Evolutionary conservation across 306 rosid genomes (phyloP).

Genomic region (Ziziphus jujuba): DNA sequence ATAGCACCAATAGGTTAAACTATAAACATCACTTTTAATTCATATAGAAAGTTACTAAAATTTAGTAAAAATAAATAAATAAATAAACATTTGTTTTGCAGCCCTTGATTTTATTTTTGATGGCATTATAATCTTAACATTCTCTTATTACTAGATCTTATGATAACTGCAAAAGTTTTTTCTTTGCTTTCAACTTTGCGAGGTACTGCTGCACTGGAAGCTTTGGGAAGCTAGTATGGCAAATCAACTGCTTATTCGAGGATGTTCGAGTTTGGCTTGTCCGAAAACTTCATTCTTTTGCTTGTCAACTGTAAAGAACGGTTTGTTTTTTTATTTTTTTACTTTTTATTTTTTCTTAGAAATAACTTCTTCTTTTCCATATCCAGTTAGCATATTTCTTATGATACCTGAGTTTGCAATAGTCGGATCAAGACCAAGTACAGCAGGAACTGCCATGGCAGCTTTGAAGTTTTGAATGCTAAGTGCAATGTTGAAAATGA

Average conservation of each 20-base stretch:
- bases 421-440: slow-evolving; percentile 88
- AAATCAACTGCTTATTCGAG: slow-evolving; percentile 83
- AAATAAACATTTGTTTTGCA: no score
- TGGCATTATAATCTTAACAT: background rate
- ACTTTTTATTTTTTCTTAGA: no score
- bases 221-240: slow-evolving; percentile 79
- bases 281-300: slow-evolving; percentile 88
- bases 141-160: slow-evolving; percentile 32
- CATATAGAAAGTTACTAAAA: no score
- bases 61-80: no score
- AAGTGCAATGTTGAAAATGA: slow-evolving; percentile 72
- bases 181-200: slow-evolving; percentile 81
- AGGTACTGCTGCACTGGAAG: slow-evolving; percentile 84
- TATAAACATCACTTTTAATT: no score
- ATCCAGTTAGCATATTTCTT: no score
- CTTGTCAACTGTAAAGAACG: no score
- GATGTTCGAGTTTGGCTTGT: slow-evolving; percentile 86
- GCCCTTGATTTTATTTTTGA: background rate
- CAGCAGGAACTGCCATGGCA: slow-evolving; percentile 93
- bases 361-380: no score
- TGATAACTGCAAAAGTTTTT: slow-evolving; percentile 77
- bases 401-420: slow-evolving; percentile 84
- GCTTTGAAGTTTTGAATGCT: slow-evolving; percentile 82
- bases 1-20: no score
- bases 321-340: no score